phyloP scores from a whole-genome alignment of 352 stramenopile genomes.

The Chrysophaeum taylorii region DNA sequence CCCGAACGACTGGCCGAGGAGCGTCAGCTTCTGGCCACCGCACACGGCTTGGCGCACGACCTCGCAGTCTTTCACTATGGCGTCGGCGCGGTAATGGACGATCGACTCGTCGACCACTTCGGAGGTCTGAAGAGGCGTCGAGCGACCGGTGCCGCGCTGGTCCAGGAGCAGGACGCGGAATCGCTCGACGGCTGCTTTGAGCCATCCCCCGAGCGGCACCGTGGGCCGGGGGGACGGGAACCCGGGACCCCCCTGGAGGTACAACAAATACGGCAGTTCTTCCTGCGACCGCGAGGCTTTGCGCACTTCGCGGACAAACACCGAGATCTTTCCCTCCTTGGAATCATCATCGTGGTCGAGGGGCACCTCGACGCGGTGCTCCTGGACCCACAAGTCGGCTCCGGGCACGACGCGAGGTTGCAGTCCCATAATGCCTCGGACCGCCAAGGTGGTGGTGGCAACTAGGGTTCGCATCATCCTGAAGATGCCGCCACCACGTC shows the following conservation, averaged over 20 bases:
- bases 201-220: constrained; percentile 33
- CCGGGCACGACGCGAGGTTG: no score
- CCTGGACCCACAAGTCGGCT: no score
- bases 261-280: constrained; percentile 29
- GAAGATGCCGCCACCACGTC: no score
- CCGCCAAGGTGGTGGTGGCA: no score
- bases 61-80: not conserved
- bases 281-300: not conserved
- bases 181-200: constrained; percentile 33
- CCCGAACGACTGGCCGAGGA: constrained; percentile 55
- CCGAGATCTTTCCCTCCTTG: no score
- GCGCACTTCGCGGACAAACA: no score
- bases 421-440: no score
- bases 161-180: constrained; percentile 53
- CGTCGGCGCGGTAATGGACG: not conserved
- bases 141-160: constrained; percentile 53
- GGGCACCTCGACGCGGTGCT: no score
- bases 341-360: no score
- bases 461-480: no score
- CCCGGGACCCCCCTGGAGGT: constrained; percentile 43
- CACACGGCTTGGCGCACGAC: not conserved
- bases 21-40: not conserved
- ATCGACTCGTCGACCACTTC: no score
- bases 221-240: constrained; percentile 22
- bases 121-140: no score